Conservation (phyloP, 768 basidiomycete species). For the Xerocomus spinulosus region DNA sequence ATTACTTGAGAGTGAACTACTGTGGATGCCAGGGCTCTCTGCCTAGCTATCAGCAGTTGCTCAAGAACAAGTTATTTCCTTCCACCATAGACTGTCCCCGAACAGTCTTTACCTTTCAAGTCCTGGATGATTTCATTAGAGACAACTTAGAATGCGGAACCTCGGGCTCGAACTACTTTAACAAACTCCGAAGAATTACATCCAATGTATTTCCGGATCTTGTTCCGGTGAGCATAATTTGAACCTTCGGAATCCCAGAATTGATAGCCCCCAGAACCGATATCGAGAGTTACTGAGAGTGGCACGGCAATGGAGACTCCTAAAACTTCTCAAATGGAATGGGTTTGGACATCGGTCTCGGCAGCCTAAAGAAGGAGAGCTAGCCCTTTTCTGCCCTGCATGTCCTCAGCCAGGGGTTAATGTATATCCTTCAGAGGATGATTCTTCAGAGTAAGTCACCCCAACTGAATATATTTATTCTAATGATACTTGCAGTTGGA, state of each 20-base stretch:
- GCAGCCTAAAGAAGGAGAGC: neutral
- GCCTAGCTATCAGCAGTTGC: neutral
- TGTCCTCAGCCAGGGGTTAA: conserved; percentile 29
- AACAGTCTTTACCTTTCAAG: conserved; percentile 12
- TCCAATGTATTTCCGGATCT: conserved; percentile 1
- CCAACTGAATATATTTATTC: no score
- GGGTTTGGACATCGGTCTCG: conserved; percentile 2
- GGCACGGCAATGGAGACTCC: conserved; percentile 11
- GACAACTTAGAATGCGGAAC: conserved; percentile 21
- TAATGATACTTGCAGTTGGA: neutral
- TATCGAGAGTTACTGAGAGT: conserved; percentile 18
- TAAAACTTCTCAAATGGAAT: conserved; percentile 20
- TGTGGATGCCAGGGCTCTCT: neutral
- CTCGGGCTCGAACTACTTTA: neutral
- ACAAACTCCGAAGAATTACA: neutral
- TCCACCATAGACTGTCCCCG: neutral
- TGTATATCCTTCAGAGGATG: conserved; percentile 7
- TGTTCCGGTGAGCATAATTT: neutral
- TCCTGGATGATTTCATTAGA: conserved; percentile 15
- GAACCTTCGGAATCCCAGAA: neutral
- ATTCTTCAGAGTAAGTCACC: no score
- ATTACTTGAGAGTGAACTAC: neutral
- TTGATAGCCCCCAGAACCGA: conserved; percentile 1
- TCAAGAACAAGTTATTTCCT: neutral
- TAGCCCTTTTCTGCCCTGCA: conserved; percentile 19